Percentiles rank a stretch among this genome's conserved stretches.
Conservation (phyloP, 768 basidiomycete genomes). For the Candolleomyces aberdarensis region DNA sequence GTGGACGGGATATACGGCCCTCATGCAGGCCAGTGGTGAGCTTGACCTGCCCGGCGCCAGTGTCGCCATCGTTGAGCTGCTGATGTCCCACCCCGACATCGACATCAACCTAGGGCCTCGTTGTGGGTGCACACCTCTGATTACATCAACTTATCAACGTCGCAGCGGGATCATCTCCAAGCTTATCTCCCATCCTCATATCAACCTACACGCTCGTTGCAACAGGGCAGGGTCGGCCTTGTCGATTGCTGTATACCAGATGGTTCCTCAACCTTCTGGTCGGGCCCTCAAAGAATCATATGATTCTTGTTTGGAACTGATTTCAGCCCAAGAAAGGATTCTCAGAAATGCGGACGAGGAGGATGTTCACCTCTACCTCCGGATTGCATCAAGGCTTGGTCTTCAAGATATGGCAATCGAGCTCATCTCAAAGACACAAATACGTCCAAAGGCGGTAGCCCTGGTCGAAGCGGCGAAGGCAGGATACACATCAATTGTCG, state of each 20-base stretch:
- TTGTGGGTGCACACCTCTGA: no score
- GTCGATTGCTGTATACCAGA: no score
- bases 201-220: neutral
- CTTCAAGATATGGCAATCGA: neutral
- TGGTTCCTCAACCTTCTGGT: no score
- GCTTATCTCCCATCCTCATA: neutral
- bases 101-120: neutral
- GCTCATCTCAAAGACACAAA: no score
- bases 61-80: neutral
- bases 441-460: no score
- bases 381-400: no score
- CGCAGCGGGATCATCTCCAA: neutral
- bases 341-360: neutral
- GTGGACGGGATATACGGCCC: neutral
- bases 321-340: neutral
- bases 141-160: neutral
- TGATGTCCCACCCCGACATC: neutral
- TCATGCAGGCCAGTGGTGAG: neutral
- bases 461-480: neutral
- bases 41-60: no score
- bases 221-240: neutral
- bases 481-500: neutral
- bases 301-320: neutral
- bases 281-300: no score
- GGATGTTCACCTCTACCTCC: no score